Evolutionary conservation across 2,329 filamentous ascomycete species (phyloP), one percentile per base, ranked within the genome.

Genomic region (Fusarium acutatum): DNA sequence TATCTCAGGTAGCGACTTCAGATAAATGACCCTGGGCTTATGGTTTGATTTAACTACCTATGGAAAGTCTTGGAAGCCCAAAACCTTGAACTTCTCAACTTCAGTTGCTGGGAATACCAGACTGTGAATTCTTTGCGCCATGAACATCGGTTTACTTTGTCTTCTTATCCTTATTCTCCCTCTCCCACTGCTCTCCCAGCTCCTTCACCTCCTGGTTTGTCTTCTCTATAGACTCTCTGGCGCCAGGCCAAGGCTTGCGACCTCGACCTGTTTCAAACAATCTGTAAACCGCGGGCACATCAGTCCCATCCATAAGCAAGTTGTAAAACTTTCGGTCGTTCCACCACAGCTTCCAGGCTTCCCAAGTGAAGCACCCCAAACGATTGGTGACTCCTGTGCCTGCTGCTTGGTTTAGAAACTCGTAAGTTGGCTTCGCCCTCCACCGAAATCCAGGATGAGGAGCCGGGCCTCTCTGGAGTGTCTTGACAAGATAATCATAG

Each of bases 311-410:
- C 76, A 83, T 83, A 60, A 85, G 74, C 59, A 84, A 61, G 15
- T 79, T 80, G 60, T 84, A 86, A 32, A 86, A 79, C 64, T 79
- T 79, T 38, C 79, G 79, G 60, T 86, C 82, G 17, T 69, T 77
- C 77, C 81, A 81, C 84, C 84, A 86, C 37, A 86, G 81, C 69
- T 79, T 79, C 85, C 85, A 86, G 7, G 81, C 83, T 26, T 80
- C 77, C 77, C 76, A 80, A 7, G 80, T 81, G 74, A 81, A 85
- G 18, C 81, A 82, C 5, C 70, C 79, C 9, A 86, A 73, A 11
- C 81, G 79, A 50, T 85, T 81, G 44, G 70, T 77, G 30, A 86
- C 79, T 8, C 84, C 82, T 5, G 83, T 85, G 4, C 85, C 84
- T 1, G 84, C 85, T 15, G 81, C 79, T 38, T 78, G 73, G 73